phyloP scores from a whole-genome alignment of 306 rosid species.

The Vigna angularis region DNA sequence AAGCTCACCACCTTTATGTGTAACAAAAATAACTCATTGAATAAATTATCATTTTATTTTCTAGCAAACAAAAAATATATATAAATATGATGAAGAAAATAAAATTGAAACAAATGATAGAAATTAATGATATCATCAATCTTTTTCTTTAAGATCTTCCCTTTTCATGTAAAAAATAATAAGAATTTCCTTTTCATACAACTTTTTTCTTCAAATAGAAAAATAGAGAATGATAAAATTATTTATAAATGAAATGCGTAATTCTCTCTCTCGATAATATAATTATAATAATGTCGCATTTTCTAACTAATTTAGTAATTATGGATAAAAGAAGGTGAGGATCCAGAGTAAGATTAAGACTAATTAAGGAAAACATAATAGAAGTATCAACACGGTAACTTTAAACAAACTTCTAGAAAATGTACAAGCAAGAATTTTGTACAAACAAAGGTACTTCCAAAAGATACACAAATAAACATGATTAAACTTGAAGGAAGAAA shows the following conservation, averaged over 20 bases:
- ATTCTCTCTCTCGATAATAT: neutral
- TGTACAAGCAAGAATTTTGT: constrained; percentile 31
- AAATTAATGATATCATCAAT: neutral
- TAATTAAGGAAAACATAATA: constrained; percentile 16
- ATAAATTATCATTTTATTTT: too few species aligned
- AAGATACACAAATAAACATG: constrained; percentile 29
- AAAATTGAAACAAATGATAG: too few species aligned
- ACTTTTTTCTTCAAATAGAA: neutral
- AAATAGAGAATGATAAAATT: neutral
- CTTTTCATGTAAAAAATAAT: too few species aligned
- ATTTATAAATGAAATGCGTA: neutral
- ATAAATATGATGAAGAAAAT: neutral
- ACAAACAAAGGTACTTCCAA: constrained; percentile 29
- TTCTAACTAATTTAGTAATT: neutral
- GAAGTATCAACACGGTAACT: constrained; percentile 29
- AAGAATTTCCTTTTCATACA: neutral
- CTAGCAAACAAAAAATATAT: neutral
- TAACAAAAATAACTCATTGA: neutral
- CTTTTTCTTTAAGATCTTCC: too few species aligned
- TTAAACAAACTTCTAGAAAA: constrained; percentile 27
- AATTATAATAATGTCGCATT: neutral
- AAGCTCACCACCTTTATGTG: constrained; percentile 64
- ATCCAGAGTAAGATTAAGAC: neutral
- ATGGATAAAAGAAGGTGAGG: neutral
- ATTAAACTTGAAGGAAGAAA: constrained; percentile 32